Percentiles rank a stretch among this genome's conserved stretches.
These are phyloP conservation scores for Lactifluus piperatus DNA, from an alignment of 768 basidiomycete species.

Conservation along the genomic window DNA sequence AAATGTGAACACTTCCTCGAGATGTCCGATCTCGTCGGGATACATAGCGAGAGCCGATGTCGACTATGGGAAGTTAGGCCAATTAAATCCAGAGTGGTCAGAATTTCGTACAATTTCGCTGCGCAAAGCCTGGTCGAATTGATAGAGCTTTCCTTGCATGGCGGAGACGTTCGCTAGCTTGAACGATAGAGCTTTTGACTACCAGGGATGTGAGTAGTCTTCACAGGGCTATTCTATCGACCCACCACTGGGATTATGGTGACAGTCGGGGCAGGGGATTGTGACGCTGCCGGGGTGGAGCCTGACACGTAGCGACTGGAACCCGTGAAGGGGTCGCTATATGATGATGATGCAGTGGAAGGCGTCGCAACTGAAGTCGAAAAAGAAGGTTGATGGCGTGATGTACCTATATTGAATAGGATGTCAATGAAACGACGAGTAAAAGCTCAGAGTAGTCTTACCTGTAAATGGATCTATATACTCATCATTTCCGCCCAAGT, in stretches of 20 bases:
- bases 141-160: constrained; percentile 69
- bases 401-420: constrained; percentile 23
- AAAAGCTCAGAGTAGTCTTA: constrained; percentile 21
- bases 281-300: neutral
- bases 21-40: constrained; percentile 45
- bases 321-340: constrained; percentile 20
- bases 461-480: constrained; percentile 91
- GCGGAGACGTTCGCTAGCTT: constrained; percentile 75
- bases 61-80: constrained; percentile 36
- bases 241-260: constrained; percentile 19
- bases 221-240: neutral
- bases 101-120: constrained; percentile 55
- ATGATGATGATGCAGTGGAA: constrained; percentile 25
- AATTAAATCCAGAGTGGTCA: neutral
- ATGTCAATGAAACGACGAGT: neutral
- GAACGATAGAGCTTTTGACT: constrained; percentile 68
- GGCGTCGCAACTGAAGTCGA: constrained; percentile 27
- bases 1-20: constrained; percentile 58
- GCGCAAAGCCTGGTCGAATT: constrained; percentile 61
- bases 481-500: constrained; percentile 49
- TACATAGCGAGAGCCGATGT: constrained; percentile 64
- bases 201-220: neutral
- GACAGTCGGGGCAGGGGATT: neutral
- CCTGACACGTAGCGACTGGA: constrained; percentile 14
- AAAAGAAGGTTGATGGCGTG: constrained; percentile 27